These are phyloP conservation scores for Pythium aphanidermatum DNA, from an alignment of 352 stramenopile genomes.

Conservation along the genomic window DNA sequence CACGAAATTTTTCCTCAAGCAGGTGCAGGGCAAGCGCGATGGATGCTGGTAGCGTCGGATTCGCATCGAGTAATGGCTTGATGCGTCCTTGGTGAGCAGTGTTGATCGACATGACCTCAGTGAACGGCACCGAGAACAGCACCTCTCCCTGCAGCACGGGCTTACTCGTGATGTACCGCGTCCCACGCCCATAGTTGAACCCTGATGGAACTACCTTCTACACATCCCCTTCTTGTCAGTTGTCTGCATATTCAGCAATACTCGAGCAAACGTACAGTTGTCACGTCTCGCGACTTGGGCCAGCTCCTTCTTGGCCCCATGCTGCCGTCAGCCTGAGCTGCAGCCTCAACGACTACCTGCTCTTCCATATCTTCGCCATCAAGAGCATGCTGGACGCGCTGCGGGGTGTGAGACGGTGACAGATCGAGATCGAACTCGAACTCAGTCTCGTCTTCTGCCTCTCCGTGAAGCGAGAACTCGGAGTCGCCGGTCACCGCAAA, in stretches of 20 bases:
- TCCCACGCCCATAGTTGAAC: constrained; percentile 22
- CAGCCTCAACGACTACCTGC: neutral
- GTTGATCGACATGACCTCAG: constrained; percentile 18
- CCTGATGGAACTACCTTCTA: constrained; percentile 13
- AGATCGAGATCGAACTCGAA: constrained; percentile 19
- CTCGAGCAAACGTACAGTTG: neutral
- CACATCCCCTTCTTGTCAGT: neutral
- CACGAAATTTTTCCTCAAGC: constrained; percentile 20
- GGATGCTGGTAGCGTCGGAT: constrained; percentile 15
- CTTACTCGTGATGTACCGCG: constrained; percentile 12
- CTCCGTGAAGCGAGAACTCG: constrained; percentile 1
- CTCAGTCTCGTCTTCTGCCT: constrained; percentile 12
- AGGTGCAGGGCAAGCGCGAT: constrained; percentile 21
- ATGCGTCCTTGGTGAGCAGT: constrained; percentile 14
- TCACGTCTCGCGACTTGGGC: constrained; percentile 1
- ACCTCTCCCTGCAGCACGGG: constrained; percentile 9
- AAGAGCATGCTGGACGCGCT: constrained; percentile 1
- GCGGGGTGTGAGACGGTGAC: constrained; percentile 14
- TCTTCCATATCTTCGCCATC: constrained; percentile 2
- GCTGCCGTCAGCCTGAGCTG: no score
- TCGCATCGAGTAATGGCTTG: constrained; percentile 21
- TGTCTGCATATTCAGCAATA: neutral
- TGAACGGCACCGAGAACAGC: constrained; percentile 21
- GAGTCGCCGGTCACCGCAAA: neutral
- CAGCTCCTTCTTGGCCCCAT: neutral